These are phyloP conservation scores for Amniculicola lignicola DNA, from an alignment of 495 filamentous ascomycete genomes.

Conservation along the genomic window DNA sequence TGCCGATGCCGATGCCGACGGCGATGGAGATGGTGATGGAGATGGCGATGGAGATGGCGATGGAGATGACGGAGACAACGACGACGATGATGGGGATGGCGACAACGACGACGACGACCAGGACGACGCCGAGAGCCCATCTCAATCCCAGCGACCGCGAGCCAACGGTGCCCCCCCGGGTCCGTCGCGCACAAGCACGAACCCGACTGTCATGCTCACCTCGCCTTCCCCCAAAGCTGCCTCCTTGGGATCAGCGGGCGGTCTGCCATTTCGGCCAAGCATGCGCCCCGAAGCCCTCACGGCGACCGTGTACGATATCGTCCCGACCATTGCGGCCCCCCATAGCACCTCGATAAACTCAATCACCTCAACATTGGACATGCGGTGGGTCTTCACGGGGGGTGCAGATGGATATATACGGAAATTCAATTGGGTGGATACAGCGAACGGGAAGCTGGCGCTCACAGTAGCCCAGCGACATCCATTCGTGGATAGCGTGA, in stretches of 20 bases:
- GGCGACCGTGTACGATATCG: conserved; percentile 89
- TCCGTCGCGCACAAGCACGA: conserved; percentile 32
- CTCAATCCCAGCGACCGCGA: conserved; percentile 47
- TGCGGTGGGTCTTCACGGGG: conserved; percentile 92
- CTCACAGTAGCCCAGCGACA: conserved; percentile 94
- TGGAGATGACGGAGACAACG: conserved; percentile 57
- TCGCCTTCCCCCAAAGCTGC: conserved; percentile 50
- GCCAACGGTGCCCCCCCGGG: conserved; percentile 40
- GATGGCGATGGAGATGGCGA: conserved; percentile 57
- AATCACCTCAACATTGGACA: conserved; percentile 85
- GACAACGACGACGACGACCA: conserved; percentile 59
- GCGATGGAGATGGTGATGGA: conserved; percentile 61
- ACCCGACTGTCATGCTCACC: conserved; percentile 28
- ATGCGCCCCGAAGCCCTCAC: conserved; percentile 76
- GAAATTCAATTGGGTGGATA: conserved; percentile 92
- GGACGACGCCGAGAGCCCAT: conserved; percentile 48
- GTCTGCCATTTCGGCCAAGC: conserved; percentile 55
- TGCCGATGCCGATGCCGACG: conserved; percentile 61
- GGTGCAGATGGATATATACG: conserved; percentile 92
- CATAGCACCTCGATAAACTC: conserved; percentile 95
- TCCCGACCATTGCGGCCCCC: conserved; percentile 93
- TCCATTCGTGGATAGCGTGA: conserved; percentile 95
- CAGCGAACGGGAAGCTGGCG: conserved; percentile 89
- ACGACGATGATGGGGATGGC: conserved; percentile 50
- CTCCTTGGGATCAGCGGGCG: conserved; percentile 44